Base-by-base conservation (phyloP, 768 basidiomycete genomes). In the Cantharellus anzutake region DNA sequence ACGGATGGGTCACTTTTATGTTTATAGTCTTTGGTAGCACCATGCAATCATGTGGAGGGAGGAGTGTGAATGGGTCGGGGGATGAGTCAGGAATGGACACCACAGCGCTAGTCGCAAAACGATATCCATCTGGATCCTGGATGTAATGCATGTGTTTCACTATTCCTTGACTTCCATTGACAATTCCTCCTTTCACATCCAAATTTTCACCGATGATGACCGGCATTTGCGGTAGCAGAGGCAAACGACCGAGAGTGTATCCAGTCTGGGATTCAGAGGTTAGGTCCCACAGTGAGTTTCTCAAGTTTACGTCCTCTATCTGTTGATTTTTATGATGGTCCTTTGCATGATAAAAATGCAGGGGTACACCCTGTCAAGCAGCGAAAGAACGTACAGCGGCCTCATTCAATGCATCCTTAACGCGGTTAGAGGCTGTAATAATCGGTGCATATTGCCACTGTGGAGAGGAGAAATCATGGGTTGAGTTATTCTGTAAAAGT, bases 171-270 rank as follows among this genome's bases (percentile, higher is more conserved):
- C 64, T 64, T 0, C 73, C 74, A 64, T 74, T 75, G 0, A 74
- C 70, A 39, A 74, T 60, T 0, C 74, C 74, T 3, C 65, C 64
- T 34, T 67, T 59, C 0, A 76, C 68, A 53, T 74, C 73, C 59
- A 67, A 73, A 56, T 74, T 76, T n/a, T 70, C 66, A 0, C 58
- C 55, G 42, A 61, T 59, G n/a, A 61, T 61, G 2, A 61, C 60
- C 34, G 57, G 57, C 60, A 61, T 61, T 37, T 57, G 56, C 3
- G 40, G 42, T 16, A 61, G 56, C 37, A 61, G 39, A 16, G 60
- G 60, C 38, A 61, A n/a, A 3, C 2, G 34, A 5, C 60, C 60
- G 11, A 60, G 56, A n/a, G 29, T 34, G 20, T 59, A 51, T 5
- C 39, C 34, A 14, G 52, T 55, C 34, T 55, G 20, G 20, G 20